Base-by-base conservation (phyloP, 768 basidiomycete species). In the Tephrocybe sp. region DNA sequence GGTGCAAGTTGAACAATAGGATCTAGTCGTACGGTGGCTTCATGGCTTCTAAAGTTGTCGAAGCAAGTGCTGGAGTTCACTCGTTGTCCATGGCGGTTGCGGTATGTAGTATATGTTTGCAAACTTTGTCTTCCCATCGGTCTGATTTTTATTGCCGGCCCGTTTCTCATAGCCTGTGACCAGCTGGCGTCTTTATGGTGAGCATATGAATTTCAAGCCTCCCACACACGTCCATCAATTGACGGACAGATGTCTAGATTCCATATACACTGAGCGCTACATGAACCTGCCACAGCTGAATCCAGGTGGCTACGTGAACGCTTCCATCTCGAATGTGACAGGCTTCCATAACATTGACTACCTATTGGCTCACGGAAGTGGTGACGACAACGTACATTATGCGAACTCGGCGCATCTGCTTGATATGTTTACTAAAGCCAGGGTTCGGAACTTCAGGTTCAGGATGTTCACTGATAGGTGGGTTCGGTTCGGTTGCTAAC, bases 381-480 rank as follows among this genome's bases (percentile, higher is more conserved):
- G 87, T 8, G 96, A 98, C 65, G 96, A 98, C 65, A 98, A 98
- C 62, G 94, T 99, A 39, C 97, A 99, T 69, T 94, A 82, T 62
- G 83, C 89, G 33, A 95, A 99, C 70, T 85, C 89, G 48, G 93
- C 93, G 11, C 90, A 90, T 58, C 63, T 99, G 61, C 70, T 99
- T 30, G 96, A 98, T 68, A 94, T 97, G 85, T 80, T 99, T 59
- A 98, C 94, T 0, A 72, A 75, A 59, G 85, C 76, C 21, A 73
- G 84, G 50, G 80, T 98, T 39, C 76, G 86, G 60, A 78, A 79
- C 54, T 90, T 86, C 62, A 78, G 87, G 62, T 97, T 98, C 71
- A 81, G 95, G 63, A 92, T 98, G 90, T 99, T 98, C 70, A 93
- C 93, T 20, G 97, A 99, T 70, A 93, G 91, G 88, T 91, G 52